Evolutionary conservation across 2,329 filamentous ascomycete genomes (phyloP), one percentile per base, ranked within the genome.

Genomic region (Acrocalymma vagum): DNA sequence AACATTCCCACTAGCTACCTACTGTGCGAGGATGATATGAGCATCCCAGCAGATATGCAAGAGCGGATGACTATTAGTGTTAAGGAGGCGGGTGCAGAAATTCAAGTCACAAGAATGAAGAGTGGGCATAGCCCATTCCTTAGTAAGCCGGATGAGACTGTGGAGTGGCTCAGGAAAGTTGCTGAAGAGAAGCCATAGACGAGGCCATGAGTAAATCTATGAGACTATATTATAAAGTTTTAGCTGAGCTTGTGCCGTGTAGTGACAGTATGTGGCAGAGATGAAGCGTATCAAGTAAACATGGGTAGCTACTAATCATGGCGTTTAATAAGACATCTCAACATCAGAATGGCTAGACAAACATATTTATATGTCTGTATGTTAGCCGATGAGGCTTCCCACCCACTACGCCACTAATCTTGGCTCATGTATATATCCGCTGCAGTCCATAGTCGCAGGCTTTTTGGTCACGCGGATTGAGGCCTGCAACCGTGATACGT

Each of bases 51-150:
- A 7, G 15, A 32, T 3, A 40, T 56, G 3, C 70, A 74, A 45
- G 61, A 72, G 7, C 39, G 31, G 1, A 63, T 72, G 59, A 52
- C 58, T 5, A 42, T 44, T 6, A 55, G 41, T 11, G 58, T 64
- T 18, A 52, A 51, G 45, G 57, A 58, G 3, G 41, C 42, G 22
- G 66, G 65, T 0, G 66, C 45, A 1, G 53, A 63, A 1, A 48
- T 69, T 13, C 56, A 58, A 24, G 58, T 66, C 4, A 62, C 63
- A 36, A 66, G 59, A 14, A 35, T 67, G 4, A 59, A 69, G 40
- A 53, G 50, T 10, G 63, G 67, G 1, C 73, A 76, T 51, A 72
- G 67, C 48, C 73, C 72, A 13, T 76, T 74, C 47, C 42, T 75
- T 49, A 71, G 66, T 22, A 65, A 56, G 53, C 65, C 70, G 0